A percentile compares a stretch with the other conserved stretches of the same genome.
Conservation (phyloP, 2,329 filamentous ascomycete genomes). For the Fusarium sp. region DNA sequence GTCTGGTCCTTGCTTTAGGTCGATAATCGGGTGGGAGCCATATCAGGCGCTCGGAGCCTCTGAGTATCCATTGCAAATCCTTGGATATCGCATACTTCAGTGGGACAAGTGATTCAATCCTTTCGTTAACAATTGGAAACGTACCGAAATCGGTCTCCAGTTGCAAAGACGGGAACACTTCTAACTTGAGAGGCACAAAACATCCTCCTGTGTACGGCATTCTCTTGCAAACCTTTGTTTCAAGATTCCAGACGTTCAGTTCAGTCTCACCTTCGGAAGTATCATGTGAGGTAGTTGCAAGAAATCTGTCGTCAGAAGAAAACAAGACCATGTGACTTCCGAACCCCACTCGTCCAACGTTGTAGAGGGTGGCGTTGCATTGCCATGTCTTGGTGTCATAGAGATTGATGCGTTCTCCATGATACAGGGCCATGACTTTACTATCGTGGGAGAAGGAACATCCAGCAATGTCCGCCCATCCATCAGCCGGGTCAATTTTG, state of each 20-base stretch:
- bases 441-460: neutral
- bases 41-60: neutral
- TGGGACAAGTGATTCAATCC: fast-evolving
- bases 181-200: neutral
- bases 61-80: neutral
- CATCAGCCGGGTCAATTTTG: too few species aligned
- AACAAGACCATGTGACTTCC: fast-evolving
- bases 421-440: fast-evolving
- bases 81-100: fast-evolving
- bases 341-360: too few species aligned
- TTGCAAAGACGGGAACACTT: fast-evolving
- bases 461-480: too few species aligned
- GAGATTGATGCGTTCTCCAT: neutral
- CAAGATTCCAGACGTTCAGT: neutral
- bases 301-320: neutral
- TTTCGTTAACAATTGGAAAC: fast-evolving
- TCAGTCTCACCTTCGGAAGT: fast-evolving
- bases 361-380: neutral
- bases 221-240: neutral
- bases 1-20: neutral
- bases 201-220: fast-evolving
- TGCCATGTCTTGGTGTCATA: neutral
- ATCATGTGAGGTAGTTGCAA: neutral
- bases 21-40: neutral
- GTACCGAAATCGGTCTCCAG: neutral